These are phyloP conservation scores for Cystobasidiaceae sp. DNA, from an alignment of 1,284 basidiomycete genomes.

Conservation along the genomic window DNA sequence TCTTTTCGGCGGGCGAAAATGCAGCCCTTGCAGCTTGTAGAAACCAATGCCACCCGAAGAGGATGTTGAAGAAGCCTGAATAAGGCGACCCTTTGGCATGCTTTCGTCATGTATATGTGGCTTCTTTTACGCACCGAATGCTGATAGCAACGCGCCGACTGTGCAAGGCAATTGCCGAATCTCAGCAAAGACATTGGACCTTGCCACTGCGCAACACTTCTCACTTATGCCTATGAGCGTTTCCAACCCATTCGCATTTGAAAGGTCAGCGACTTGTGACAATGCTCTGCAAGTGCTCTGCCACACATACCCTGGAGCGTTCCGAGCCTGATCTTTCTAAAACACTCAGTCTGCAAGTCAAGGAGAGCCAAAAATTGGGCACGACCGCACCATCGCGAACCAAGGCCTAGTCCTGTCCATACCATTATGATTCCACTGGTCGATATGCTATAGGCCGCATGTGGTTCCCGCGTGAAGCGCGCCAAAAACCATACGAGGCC, in stretches of 20 bases:
- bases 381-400: neutral
- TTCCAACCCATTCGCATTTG: no score
- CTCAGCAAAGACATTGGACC: no score
- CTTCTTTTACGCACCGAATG: no score
- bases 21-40: neutral
- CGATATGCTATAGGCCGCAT: conserved; percentile 13
- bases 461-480: neutral
- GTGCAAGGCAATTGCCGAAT: no score
- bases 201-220: no score
- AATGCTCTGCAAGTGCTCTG: neutral
- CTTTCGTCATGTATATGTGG: no score
- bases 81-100: neutral
- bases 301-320: neutral
- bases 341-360: no score
- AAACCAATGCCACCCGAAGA: conserved; percentile 4
- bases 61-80: neutral
- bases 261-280: no score
- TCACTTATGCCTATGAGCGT: no score
- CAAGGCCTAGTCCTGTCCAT: neutral
- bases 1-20: neutral
- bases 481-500: conserved; percentile 7
- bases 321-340: conserved; percentile 1
- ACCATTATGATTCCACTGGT: neutral
- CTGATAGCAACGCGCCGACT: no score
- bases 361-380: neutral